phyloP scores from a whole-genome alignment of 192 early-diverging fungal genomes.

The Gigaspora rosea region DNA sequence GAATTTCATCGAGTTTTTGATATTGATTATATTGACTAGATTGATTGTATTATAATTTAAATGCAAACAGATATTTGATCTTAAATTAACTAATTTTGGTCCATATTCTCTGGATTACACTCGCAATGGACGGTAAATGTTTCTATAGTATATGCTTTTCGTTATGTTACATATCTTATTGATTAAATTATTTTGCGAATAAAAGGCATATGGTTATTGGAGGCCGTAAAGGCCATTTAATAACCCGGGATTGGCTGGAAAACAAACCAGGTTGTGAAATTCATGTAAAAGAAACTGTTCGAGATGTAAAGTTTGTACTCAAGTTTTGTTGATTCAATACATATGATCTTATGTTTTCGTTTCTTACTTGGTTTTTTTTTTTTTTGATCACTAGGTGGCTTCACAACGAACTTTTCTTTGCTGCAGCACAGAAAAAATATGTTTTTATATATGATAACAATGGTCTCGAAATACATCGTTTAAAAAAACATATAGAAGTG shows the following conservation, averaged over 20 bases:
- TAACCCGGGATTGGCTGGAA: slow-evolving; percentile 87
- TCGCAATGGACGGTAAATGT: slow-evolving; percentile 64
- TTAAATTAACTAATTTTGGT: slow-evolving; percentile 78
- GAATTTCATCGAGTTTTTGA: background rate
- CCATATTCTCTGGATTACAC: slow-evolving; percentile 92
- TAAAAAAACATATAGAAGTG: slow-evolving; percentile 81
- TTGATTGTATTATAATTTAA: background rate
- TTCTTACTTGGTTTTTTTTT: slow-evolving; percentile 15
- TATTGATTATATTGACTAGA: too few relatives aligned
- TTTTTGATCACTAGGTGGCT: slow-evolving; percentile 68
- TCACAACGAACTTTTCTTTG: slow-evolving; percentile 92
- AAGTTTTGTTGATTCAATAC: background rate
- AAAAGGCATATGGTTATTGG: slow-evolving; percentile 66
- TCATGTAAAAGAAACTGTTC: slow-evolving; percentile 85
- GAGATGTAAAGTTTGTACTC: slow-evolving; percentile 74
- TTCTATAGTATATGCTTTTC: background rate
- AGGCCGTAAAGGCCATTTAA: slow-evolving; percentile 84
- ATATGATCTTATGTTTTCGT: background rate
- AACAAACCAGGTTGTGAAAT: slow-evolving; percentile 78
- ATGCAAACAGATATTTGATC: slow-evolving; percentile 65
- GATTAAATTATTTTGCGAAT: background rate
- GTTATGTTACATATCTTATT: background rate
- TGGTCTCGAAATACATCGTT: slow-evolving; percentile 87
- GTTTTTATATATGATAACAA: slow-evolving; percentile 93
- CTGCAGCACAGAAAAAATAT: slow-evolving; percentile 94